Evolutionary conservation across 2,329 filamentous ascomycete species (phyloP), one percentile per base, ranked within the genome.

Genomic region (Periconia digitata): DNA sequence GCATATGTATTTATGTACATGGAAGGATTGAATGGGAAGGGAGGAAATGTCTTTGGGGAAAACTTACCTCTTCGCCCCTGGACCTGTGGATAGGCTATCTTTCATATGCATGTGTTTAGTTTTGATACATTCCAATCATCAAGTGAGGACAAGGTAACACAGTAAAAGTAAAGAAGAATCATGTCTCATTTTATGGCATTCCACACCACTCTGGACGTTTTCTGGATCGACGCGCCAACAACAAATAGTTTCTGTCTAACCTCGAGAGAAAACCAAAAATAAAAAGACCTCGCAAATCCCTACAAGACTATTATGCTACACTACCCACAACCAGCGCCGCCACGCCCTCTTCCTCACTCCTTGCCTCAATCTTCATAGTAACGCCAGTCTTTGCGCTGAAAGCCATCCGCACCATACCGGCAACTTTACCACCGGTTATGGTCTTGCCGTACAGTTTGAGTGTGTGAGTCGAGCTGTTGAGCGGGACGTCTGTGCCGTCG

Each of bases 391-490:
- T 96, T 63, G 88, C 85, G 53, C 90, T 95, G 75, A 85, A 96
- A 1, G 92, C 94, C 92, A 99, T 96, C 73, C 91, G 84, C 56
- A 97, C 85, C 57, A 84, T 86, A 51, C 88, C 89, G 47, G 92
- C 90, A 15, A 99, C 92, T 65, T 87, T 87, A 58, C 94, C 94
- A 29, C 92, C 94, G 27, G 83, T 85, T 54, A 97, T 86, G 37
- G 90, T 96, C 84, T 96, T 97, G 69, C 94, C 94, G 71, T 96
- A 88, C 29, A 99, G 79, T 77, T 96, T 97, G 69, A 99, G 85
- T 3, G 91, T 92, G 73, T 99, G 94, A 54, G 92, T 96, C 51
- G 86, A 92, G 65, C 87, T 87, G 67, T 86, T 95, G 59, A 96
- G 79, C 0, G 90, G 87, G 34, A 99, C 86, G 59, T 99, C 94